These are phyloP conservation scores for Erysimum cheiranthoides DNA, from an alignment of 345 rosid genomes.

Conservation along the genomic window DNA sequence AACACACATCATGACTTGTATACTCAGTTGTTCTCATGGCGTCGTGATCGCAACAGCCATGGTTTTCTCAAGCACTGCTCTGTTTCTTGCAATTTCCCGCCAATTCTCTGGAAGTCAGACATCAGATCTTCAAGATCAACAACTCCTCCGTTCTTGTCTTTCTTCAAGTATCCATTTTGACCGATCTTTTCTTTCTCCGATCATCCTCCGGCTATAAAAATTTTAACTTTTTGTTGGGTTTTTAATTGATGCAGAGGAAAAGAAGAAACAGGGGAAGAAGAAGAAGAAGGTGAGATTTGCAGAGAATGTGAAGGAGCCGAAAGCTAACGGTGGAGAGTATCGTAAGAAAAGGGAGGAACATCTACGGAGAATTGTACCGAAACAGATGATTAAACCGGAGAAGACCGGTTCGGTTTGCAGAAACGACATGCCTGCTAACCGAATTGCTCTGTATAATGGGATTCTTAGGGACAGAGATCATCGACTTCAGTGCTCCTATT, in stretches of 20 bases:
- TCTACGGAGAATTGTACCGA: constrained; percentile 30
- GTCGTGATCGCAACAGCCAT: constrained; percentile 80
- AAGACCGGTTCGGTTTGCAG: constrained; percentile 49
- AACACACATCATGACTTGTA: constrained; percentile 40
- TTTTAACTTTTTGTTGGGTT: constrained; percentile 1
- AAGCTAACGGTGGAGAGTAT: constrained; percentile 63
- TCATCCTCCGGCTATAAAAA: constrained; percentile 15
- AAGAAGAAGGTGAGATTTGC: constrained; percentile 74
- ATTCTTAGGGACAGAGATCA: constrained; percentile 67
- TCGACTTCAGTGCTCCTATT: constrained; percentile 53
- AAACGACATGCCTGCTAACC: constrained; percentile 58
- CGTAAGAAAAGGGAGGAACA: constrained; percentile 50
- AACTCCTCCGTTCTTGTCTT: constrained; percentile 59
- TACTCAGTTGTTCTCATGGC: constrained; percentile 53
- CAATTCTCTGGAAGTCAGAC: constrained; percentile 44
- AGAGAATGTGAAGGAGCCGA: constrained; percentile 71
- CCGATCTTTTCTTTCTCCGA: background rate
- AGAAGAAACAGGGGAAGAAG: constrained; percentile 53
- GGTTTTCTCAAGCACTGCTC: constrained; percentile 76
- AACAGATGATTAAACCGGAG: constrained; percentile 27
- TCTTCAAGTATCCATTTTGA: constrained; percentile 55
- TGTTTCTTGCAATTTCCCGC: constrained; percentile 70
- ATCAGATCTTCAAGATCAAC: constrained; percentile 26
- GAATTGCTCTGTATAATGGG: constrained; percentile 73
- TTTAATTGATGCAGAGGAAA: constrained; percentile 44